Conservation (phyloP, 805 yeast genomes). For the Starmerella sirachaensis region DNA sequence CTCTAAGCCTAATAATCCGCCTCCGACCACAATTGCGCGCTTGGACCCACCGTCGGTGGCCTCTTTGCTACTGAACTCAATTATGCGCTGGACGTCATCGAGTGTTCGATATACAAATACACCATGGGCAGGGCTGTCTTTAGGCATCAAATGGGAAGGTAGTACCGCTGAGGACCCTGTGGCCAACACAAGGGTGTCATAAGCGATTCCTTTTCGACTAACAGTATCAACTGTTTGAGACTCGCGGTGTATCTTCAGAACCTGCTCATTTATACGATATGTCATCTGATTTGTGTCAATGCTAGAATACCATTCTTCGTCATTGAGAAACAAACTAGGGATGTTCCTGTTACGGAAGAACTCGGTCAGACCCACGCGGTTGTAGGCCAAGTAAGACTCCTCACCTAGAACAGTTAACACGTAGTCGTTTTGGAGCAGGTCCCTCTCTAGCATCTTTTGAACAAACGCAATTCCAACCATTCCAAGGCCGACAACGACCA, state of each 20-base stretch:
- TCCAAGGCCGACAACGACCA: conserved; percentile 31
- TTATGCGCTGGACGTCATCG: conserved; percentile 28
- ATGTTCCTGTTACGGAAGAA: conserved; percentile 14
- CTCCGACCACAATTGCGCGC: conserved; percentile 88
- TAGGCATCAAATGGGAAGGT: conserved; percentile 19
- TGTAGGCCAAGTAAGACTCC: conserved; percentile 31
- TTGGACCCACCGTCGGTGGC: conserved; percentile 47
- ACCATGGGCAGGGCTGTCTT: conserved; percentile 20
- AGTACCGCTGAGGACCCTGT: conserved; percentile 29
- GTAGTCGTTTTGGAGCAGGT: conserved; percentile 24
- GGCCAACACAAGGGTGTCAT: conserved; percentile 27
- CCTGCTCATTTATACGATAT: conserved; percentile 17
- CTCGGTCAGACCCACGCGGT: conserved; percentile 28
- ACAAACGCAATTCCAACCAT: conserved; percentile 31
- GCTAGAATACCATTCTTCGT: conserved; percentile 16
- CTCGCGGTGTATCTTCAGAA: conserved; percentile 9
- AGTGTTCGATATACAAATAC: conserved; percentile 30
- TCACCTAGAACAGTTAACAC: conserved; percentile 28
- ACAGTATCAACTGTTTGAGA: conserved; percentile 10
- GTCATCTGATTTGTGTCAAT: conserved; percentile 17
- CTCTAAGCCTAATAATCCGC: conserved; percentile 43
- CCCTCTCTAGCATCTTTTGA: conserved; percentile 29
- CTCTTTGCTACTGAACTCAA: conserved; percentile 21
- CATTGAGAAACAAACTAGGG: conserved; percentile 12
- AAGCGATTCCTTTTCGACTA: conserved; percentile 18